These are phyloP conservation scores for Geotrichum siamense DNA, from an alignment of 1,139 yeast species.

Conservation along the genomic window DNA sequence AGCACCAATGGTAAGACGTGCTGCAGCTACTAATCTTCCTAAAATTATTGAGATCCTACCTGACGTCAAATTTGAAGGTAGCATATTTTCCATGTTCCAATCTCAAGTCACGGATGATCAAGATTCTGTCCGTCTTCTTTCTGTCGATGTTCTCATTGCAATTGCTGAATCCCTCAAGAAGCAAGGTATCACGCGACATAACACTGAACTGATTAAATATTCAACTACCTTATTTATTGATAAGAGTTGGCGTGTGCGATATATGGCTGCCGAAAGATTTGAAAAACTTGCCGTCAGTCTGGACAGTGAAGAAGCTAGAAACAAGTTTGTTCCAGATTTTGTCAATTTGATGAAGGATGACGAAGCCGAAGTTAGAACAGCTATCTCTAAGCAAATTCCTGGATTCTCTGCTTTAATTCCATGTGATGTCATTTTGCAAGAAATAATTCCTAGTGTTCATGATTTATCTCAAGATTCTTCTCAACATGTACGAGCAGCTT, in stretches of 20 bases:
- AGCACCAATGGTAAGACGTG: slow-evolving; percentile 96
- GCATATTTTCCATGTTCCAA: slow-evolving; percentile 70
- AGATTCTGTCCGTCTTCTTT: slow-evolving; percentile 87
- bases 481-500: slow-evolving; percentile 86
- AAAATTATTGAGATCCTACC: slow-evolving; percentile 55
- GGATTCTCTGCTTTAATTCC: slow-evolving; percentile 48
- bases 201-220: slow-evolving; percentile 29
- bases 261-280: slow-evolving; percentile 92
- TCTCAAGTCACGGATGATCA: slow-evolving; percentile 78
- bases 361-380: slow-evolving; percentile 95
- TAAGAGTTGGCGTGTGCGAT: slow-evolving; percentile 97
- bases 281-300: slow-evolving; percentile 66
- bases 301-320: slow-evolving; percentile 46
- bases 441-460: slow-evolving; percentile 77
- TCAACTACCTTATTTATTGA: slow-evolving; percentile 70
- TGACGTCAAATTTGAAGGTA: slow-evolving; percentile 31
- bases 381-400: slow-evolving; percentile 87
- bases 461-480: slow-evolving; percentile 84
- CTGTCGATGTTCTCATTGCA: slow-evolving; percentile 75
- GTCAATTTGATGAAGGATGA: slow-evolving; percentile 76
- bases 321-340: slow-evolving; percentile 61
- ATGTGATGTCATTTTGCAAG: slow-evolving; percentile 49
- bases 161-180: slow-evolving; percentile 35
- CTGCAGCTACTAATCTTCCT: slow-evolving; percentile 85
- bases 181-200: slow-evolving; percentile 27